phyloP scores from a whole-genome alignment of 306 rosid species.

The Quercus cerris region DNA sequence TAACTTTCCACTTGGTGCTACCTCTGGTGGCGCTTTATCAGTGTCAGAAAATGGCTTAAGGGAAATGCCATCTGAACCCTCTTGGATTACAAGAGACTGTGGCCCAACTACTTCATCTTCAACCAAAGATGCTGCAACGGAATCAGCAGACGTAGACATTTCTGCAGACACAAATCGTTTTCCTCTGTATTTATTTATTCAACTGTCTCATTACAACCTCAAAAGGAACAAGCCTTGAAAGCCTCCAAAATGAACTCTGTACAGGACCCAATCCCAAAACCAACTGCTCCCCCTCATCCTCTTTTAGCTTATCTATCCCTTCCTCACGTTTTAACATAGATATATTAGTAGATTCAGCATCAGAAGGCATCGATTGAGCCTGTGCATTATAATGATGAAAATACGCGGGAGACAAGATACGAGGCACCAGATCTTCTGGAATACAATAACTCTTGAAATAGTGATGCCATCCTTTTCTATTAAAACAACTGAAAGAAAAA shows the following conservation, averaged over 20 bases:
- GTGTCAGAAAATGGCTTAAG: conserved; percentile 76
- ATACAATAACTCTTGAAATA: conserved; percentile 96
- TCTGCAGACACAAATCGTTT: conserved; percentile 37
- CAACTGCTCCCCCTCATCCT: conserved; percentile 63
- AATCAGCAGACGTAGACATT: conserved; percentile 44
- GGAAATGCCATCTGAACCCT: conserved; percentile 87
- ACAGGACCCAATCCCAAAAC: conserved; percentile 97
- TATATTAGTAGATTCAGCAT: conserved; percentile 38
- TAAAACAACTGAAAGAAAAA: conserved; percentile 63
- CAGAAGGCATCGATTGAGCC: conserved; percentile 40
- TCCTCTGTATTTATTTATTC: conserved; percentile 48
- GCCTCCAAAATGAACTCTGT: conserved; percentile 89
- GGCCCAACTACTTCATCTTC: conserved; percentile 72
- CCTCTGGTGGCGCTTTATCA: conserved; percentile 41
- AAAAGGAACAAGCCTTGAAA: conserved; percentile 87
- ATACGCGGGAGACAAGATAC: conserved; percentile 90
- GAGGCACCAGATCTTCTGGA: too few relatives aligned
- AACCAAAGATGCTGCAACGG: conserved; percentile 44
- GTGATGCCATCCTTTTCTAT: conserved; percentile 89
- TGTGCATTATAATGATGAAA: conserved; percentile 92
- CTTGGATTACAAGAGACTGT: conserved; percentile 95
- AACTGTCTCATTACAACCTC: conserved; percentile 68
- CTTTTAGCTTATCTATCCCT: conserved; percentile 47
- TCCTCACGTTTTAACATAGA: conserved; percentile 43
- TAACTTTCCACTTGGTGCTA: conserved; percentile 43